Evolutionary conservation across 192 early-diverging fungal species (phyloP), one percentile per base, ranked within the genome.

Genomic region (Linnemannia elongata): DNA sequence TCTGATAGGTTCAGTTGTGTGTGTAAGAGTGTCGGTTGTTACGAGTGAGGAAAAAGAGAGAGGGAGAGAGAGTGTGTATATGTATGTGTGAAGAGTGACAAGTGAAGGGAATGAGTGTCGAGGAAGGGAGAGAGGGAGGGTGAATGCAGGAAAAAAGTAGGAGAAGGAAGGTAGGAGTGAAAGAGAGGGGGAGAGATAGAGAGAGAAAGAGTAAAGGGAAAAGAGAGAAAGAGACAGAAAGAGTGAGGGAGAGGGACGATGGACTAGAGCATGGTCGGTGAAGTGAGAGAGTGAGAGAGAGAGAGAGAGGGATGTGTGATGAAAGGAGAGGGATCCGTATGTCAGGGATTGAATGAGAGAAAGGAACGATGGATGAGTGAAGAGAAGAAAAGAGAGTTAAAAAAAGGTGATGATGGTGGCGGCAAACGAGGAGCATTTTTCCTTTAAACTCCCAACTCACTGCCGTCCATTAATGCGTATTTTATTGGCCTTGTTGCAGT

Each of bases 281-380:
- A 8, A 22, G 36, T 35, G 7, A 54, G 39, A 7, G 55, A 1
- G 35, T 55, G 24, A 41, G 2, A 39, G n/a, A n/a, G n/a, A n/a
- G n/a, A n/a, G n/a, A 0, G 24, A 33, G 44, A 70, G 27, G 22
- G 33, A 78, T 22, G 7, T 39, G 60, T 7, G 77, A 68, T 39
- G 54, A 33, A 27, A 35, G 45, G 52, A 18, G 33, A 30, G 27
- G 24, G 71, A 44, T 18, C 41, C 55, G 52, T 54, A 22, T 49
- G n/a, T n/a, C n/a, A n/a, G n/a, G n/a, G n/a, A n/a, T 13, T 38
- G 76, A 41, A 20, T 36, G 77, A 47, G 24, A 24, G n/a, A 78
- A 20, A 47, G 36, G 33, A 22, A 22, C 35, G 45, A 78, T 47
- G 22, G 22, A 7, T 8, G n/a, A 73, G 30, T 7, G 45, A 45